Conservation (phyloP, 1,284 basidiomycete genomes). For the Dichomitus squalens region DNA sequence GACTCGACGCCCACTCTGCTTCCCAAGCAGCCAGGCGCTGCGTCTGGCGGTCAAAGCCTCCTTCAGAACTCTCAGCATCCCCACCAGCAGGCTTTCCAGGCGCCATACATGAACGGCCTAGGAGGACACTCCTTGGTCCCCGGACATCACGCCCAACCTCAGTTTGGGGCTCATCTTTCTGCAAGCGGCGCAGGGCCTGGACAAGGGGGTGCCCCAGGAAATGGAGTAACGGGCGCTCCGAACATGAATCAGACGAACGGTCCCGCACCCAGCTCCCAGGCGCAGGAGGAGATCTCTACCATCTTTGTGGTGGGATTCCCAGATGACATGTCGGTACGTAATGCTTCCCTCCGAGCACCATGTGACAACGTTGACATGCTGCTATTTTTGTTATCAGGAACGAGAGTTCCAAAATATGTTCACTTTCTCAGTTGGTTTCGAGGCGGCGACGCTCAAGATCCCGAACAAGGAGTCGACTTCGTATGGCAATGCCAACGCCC, state of each 20-base stretch:
- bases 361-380: slow-evolving; percentile 10
- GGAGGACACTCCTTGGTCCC: slow-evolving; percentile 26
- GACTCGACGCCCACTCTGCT: slow-evolving; percentile 25
- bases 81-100: slow-evolving; percentile 34
- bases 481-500: slow-evolving; percentile 43
- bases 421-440: slow-evolving; percentile 93
- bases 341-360: slow-evolving; percentile 7
- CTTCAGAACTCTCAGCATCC: slow-evolving; percentile 25
- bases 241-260: slow-evolving; percentile 32
- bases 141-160: slow-evolving; percentile 56
- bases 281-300: slow-evolving; percentile 91
- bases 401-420: slow-evolving; percentile 99
- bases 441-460: slow-evolving; percentile 97
- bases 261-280: slow-evolving; percentile 29
- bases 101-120: slow-evolving; percentile 30
- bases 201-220: slow-evolving; percentile 23
- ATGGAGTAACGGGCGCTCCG: slow-evolving; percentile 28
- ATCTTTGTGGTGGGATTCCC: slow-evolving; percentile 99
- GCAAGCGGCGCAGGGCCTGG: slow-evolving; percentile 35
- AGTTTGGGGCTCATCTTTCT: slow-evolving; percentile 69
- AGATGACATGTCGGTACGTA: slow-evolving; percentile 94
- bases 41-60: slow-evolving; percentile 3
- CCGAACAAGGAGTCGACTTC: slow-evolving; percentile 85
- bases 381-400: slow-evolving; percentile 57
- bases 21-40: slow-evolving; percentile 13